Conservation (phyloP, 805 yeast species). For the Ogataea nonfermentans region DNA sequence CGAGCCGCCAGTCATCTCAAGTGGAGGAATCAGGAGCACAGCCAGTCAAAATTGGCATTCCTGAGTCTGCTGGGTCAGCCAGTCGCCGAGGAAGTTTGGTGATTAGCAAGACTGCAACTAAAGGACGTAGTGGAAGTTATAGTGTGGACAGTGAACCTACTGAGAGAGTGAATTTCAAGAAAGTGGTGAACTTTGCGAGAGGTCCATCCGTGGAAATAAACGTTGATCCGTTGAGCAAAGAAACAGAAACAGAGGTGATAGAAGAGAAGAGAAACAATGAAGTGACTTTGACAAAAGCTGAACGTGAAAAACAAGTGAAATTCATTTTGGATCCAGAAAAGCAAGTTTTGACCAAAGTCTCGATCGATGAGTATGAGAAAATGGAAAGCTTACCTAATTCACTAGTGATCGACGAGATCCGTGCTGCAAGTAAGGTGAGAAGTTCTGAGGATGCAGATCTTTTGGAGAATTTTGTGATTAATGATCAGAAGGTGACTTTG, state of each 20-base stretch:
- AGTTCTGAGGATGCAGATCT: constrained; percentile 38
- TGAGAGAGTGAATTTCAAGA: constrained; percentile 8
- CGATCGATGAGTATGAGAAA: constrained; percentile 22
- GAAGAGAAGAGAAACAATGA: constrained; percentile 4
- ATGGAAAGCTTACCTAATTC: constrained; percentile 8
- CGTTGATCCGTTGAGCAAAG: constrained; percentile 6
- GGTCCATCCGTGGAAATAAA: not conserved
- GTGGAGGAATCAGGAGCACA: constrained; percentile 2
- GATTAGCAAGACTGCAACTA: not conserved
- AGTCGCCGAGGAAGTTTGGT: constrained; percentile 18
- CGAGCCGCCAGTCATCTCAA: constrained; percentile 8
- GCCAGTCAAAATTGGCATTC: constrained; percentile 10
- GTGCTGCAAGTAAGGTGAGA: constrained; percentile 35
- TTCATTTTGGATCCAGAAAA: constrained; percentile 19
- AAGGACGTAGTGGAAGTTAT: not conserved
- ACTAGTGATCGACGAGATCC: constrained; percentile 20
- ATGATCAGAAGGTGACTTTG: constrained; percentile 57
- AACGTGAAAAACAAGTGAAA: constrained; percentile 18
- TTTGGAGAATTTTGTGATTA: constrained; percentile 43
- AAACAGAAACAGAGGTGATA: not conserved
- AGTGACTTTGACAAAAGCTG: constrained; percentile 20
- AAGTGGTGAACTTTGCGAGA: constrained; percentile 1
- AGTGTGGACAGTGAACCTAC: not conserved
- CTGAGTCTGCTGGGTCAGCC: constrained; percentile 2
- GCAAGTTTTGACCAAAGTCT: constrained; percentile 19